phyloP scores from a whole-genome alignment of 148 eudicot genomes.

The Talinum fruticosum region DNA sequence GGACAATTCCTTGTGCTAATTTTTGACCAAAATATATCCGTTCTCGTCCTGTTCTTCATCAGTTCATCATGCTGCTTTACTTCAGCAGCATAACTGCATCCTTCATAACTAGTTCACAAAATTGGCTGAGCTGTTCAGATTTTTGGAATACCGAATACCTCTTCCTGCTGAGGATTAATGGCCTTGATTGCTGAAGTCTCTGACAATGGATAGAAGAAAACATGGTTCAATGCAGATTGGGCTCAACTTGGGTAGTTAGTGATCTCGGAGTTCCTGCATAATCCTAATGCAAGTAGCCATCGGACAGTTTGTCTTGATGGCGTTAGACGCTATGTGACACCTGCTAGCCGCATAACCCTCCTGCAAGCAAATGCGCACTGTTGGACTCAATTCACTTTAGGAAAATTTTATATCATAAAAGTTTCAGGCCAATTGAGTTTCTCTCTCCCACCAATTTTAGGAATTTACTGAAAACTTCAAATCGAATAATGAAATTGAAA shows the following conservation, averaged over 20 bases:
- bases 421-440: not conserved
- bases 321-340: slow-evolving; percentile 71
- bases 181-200: not conserved
- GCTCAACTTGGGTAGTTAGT: not conserved
- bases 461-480: not conserved
- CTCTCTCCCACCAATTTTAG: not conserved
- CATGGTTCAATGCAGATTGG: not conserved
- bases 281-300: slow-evolving; percentile 62
- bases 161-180: not conserved
- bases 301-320: slow-evolving; percentile 89
- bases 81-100: not conserved
- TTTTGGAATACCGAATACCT: not conserved
- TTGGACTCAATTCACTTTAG: not conserved
- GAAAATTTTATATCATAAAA: not conserved
- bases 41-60: too few relatives aligned
- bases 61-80: not conserved
- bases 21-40: too few relatives aligned
- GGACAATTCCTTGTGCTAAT: too few relatives aligned
- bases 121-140: not conserved
- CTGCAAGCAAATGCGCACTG: slow-evolving; percentile 37
- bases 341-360: slow-evolving; percentile 76
- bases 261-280: slow-evolving; percentile 46
- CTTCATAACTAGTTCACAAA: not conserved
- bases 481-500: not conserved
- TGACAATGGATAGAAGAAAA: not conserved